Percentiles rank a stretch among this genome's conserved stretches.
phyloP scores from a whole-genome alignment of 163 green algal species.

The Coccomyxa subellipsoidea region DNA sequence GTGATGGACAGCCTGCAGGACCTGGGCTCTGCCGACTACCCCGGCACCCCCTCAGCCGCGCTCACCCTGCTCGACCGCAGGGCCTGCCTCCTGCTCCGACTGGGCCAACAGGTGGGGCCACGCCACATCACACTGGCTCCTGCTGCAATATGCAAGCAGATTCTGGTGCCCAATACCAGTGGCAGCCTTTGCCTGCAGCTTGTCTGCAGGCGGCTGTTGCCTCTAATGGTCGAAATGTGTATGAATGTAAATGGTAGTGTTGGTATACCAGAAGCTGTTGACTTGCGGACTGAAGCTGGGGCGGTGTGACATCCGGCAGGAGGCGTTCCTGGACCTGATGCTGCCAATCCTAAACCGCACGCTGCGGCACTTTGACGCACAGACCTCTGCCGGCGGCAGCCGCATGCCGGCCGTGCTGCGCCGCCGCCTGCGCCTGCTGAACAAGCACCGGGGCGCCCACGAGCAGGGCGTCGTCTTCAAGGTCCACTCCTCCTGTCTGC shows the following conservation, averaged over 20 bases:
- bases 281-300: too few relatives aligned
- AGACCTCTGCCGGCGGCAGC: not conserved
- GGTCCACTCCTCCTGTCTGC: not conserved
- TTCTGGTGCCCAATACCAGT: too few relatives aligned
- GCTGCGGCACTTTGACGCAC: slow-evolving; percentile 28
- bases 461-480: slow-evolving; percentile 37
- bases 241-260: too few relatives aligned
- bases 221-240: too few relatives aligned
- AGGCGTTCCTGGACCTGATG: slow-evolving; percentile 40
- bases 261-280: too few relatives aligned
- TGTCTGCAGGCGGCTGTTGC: too few relatives aligned
- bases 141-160: too few relatives aligned
- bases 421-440: slow-evolving; percentile 8
- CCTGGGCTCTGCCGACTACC: slow-evolving; percentile 9
- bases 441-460: not conserved
- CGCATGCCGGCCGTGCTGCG: not conserved
- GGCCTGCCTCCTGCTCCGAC: slow-evolving; percentile 15
- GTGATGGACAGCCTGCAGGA: slow-evolving; percentile 33
- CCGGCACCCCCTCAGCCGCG: not conserved
- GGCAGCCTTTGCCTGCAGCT: too few relatives aligned
- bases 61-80: slow-evolving; percentile 8
- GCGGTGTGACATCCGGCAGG: slow-evolving; percentile 19
- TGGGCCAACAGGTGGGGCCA: slow-evolving; percentile 17
- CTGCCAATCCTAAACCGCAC: slow-evolving; percentile 40
- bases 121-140: too few relatives aligned